Evolutionary conservation across 2,329 filamentous ascomycete genomes (phyloP).

Genomic region (Lecanoromycetidae sp.): DNA sequence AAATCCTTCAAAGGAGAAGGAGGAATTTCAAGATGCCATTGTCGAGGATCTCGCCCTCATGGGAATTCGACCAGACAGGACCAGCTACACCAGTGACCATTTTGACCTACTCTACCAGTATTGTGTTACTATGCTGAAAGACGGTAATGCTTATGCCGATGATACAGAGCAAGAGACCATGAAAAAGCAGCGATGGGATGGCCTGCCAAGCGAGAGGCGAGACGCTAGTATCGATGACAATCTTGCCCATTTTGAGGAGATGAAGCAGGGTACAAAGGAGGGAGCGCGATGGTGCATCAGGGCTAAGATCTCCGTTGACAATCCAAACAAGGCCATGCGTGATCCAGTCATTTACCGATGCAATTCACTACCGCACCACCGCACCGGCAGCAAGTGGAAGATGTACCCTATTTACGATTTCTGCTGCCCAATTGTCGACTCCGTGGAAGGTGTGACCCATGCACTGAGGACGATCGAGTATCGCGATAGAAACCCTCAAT

Average conservation of each 20-base stretch:
- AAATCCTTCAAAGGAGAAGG: conserved; percentile 93
- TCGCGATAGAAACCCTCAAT: conserved; percentile 40
- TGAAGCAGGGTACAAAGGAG: conserved; percentile 73
- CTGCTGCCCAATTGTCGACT: conserved; percentile 51
- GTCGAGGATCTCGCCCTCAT: conserved; percentile 82
- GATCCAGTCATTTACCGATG: conserved; percentile 97
- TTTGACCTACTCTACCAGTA: conserved; percentile 85
- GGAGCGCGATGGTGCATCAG: conserved; percentile 82
- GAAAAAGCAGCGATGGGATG: conserved; percentile 71
- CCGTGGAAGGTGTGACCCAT: conserved; percentile 52
- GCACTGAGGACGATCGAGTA: conserved; percentile 53
- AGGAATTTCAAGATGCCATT: conserved; percentile 90
- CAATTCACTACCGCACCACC: conserved; percentile 55
- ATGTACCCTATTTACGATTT: conserved; percentile 58
- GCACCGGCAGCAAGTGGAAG: conserved; percentile 53
- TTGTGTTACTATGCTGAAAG: conserved; percentile 70
- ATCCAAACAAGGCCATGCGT: conserved; percentile 88
- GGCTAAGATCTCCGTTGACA: conserved; percentile 82
- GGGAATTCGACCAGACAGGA: conserved; percentile 76
- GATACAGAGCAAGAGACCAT: conserved; percentile 85
- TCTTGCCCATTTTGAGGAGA: conserved; percentile 76
- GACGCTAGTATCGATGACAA: conserved; percentile 72
- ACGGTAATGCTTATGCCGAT: conserved; percentile 84
- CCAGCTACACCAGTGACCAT: conserved; percentile 90
- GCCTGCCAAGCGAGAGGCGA: conserved; percentile 68